These are phyloP conservation scores for Massarina eburnea DNA, from an alignment of 2,329 filamentous ascomycete species.

Conservation along the genomic window DNA sequence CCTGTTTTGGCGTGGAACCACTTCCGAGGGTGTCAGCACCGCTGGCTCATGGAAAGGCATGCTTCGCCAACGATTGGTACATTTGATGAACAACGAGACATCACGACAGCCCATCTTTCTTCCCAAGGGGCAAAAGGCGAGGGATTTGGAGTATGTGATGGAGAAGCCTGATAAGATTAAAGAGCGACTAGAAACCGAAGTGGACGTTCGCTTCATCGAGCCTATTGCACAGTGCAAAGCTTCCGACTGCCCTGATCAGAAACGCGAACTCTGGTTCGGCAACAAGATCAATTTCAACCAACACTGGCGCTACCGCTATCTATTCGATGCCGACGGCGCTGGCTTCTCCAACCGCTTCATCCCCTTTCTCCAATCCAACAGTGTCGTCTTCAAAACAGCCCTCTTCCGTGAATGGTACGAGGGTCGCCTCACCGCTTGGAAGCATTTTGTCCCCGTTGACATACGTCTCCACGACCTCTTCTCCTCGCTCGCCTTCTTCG, in stretches of 20 bases:
- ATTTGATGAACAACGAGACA: slow-evolving; percentile 52
- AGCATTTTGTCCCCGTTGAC: slow-evolving; percentile 80
- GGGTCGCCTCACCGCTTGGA: slow-evolving; percentile 71
- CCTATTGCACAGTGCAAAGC: slow-evolving; percentile 59
- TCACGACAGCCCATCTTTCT: slow-evolving; percentile 35
- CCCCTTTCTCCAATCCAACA: slow-evolving; percentile 65
- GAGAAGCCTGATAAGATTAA: slow-evolving; percentile 59
- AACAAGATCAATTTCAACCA: slow-evolving; percentile 54
- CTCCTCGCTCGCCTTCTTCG: slow-evolving; percentile 73
- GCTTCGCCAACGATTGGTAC: slow-evolving; percentile 71
- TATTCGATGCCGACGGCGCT: slow-evolving; percentile 71
- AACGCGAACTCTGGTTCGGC: slow-evolving; percentile 53
- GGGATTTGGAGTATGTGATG: slow-evolving; percentile 58
- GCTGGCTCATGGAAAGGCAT: slow-evolving; percentile 65
- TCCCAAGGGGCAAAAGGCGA: slow-evolving; percentile 52
- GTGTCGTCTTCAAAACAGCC: slow-evolving; percentile 69
- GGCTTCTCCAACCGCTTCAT: slow-evolving; percentile 68
- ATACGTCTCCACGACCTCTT: slow-evolving; percentile 72
- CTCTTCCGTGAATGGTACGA: slow-evolving; percentile 82
- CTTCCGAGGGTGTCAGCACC: slow-evolving; percentile 54
- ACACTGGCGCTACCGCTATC: slow-evolving; percentile 67
- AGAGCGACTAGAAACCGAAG: slow-evolving; percentile 50
- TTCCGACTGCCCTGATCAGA: slow-evolving; percentile 56
- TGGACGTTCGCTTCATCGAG: slow-evolving; percentile 61
- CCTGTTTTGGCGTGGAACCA: slow-evolving; percentile 75